Base-by-base conservation (phyloP, 164 flowering plant genomes). In the Houttuynia cordata region DNA sequence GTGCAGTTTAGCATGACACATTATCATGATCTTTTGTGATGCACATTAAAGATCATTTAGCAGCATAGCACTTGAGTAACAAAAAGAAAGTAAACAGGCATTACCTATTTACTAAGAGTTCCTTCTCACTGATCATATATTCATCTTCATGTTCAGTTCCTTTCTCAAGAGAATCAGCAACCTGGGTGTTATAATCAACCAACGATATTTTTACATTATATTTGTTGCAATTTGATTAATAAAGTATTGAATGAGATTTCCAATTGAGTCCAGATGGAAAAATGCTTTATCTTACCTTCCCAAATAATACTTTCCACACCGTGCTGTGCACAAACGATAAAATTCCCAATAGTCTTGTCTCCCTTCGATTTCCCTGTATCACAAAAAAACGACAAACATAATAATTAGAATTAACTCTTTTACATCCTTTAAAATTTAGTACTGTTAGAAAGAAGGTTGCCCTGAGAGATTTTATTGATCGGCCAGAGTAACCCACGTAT, bases 101-200 rank as follows among this genome's bases (percentile, higher is more conserved):
- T 45, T 71, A 89, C 98, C 91, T 73, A 71, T 92, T 92, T 47
- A 89, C 96, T 60, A 92, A 90, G 60, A 90, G 97, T 77, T 94
- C 99, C 70, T 91, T 93, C 82, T 94, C 99, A 77, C 99, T 94
- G 68, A 94, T 94, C 99, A 94, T 94, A 79, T 94, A 94, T 72
- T 94, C 99, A 76, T 94, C 99, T 79, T 94, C 99, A 70, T 94
- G 96, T 73, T 94, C 99, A 51, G 99, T 94, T 59, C 99, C 99
- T 75, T 94, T 94, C 73, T 94, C 99, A 70, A 94, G 99, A 56
- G 99, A 94, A 71, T 94, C 99, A 58, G 99, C 99, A n/a, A 85
- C 97, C 99, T 94, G 50, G 19, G 15, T 50, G 23, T 19, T 10
- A 57, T 25, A 57, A 57, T 15, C 10, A 24, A 57, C 8, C 24